Base-by-base conservation (phyloP, 1,284 basidiomycete species). In the Coniferiporia weirii region DNA sequence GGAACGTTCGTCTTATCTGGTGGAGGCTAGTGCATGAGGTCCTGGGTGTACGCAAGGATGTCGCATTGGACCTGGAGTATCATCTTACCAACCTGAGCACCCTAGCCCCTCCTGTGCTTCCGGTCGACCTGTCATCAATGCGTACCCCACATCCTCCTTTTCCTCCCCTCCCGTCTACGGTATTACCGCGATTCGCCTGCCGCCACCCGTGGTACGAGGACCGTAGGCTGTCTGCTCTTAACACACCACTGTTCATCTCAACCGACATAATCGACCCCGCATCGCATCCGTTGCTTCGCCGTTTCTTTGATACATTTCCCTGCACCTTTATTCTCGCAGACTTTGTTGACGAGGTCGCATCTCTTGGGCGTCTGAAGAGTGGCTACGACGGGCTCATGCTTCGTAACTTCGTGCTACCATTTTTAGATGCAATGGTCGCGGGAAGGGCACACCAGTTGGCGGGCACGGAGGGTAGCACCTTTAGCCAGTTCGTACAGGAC, bases 391-490 rank as follows among this genome's bases (percentile, higher is more conserved):
- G 76, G 1, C 71, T 84, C 17, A 67, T 61, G 35, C 70, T 91
- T 51, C 75, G 69, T 22, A 64, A 67, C 8, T 83, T 84, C 65
- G 61, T 89, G 19, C 64, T 79, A 20, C 84, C 89, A 1, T 79
- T 90, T 57, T 66, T 92, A 36, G 89, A 91, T 66, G 86, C 85
- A 7, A 76, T 89, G 71, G 78, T 91, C 35, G 79, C 82, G 17
- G 80, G 80, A 0, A 76, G 76, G 54, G 84, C 83, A 1, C 70
- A 74, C 66, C 72, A 67, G n/a, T 77, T 88, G 36, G 79, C 84
- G 0, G 86, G 85, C 1, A 91, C 87, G 10, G 77, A 81, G 52
- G 77, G 79, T 54, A 89, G 87, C 67, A 91, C 89, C 34, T 91
- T 89, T 66, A 87, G 86, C 69, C 72, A 76, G 56, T 91, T 85